phyloP scores from a whole-genome alignment of 495 filamentous ascomycete species.

The Cercophora samala region DNA sequence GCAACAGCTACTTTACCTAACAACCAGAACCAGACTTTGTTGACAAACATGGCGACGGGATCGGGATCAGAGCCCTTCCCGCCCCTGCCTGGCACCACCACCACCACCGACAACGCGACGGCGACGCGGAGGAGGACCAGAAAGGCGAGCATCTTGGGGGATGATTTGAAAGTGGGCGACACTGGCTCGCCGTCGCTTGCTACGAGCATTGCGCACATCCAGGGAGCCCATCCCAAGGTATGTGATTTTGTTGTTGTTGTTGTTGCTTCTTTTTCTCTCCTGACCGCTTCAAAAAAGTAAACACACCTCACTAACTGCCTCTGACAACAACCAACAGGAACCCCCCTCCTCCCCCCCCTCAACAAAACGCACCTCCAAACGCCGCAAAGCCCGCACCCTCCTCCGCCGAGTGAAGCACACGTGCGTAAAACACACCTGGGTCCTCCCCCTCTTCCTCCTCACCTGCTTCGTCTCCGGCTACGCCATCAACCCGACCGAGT shows the following conservation, averaged over 20 bases:
- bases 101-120: conserved; percentile 27
- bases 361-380: conserved; percentile 49
- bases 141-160: conserved; percentile 47
- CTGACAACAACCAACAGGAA: conserved; percentile 23
- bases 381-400: conserved; percentile 57
- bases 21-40: neutral
- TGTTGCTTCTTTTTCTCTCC: conserved; percentile 9
- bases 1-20: neutral
- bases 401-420: conserved; percentile 64
- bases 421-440: conserved; percentile 72
- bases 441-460: conserved; percentile 72
- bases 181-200: conserved; percentile 47
- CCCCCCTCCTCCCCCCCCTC: conserved; percentile 12
- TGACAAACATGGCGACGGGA: conserved; percentile 17
- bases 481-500: conserved; percentile 70
- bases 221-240: conserved; percentile 25
- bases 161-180: conserved; percentile 45
- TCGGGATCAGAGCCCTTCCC: conserved; percentile 44
- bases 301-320: neutral
- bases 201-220: conserved; percentile 40
- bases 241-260: conserved; percentile 8
- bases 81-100: conserved; percentile 37
- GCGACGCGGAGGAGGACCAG: conserved; percentile 41
- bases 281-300: conserved; percentile 10
- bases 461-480: conserved; percentile 63